Conservation (phyloP, 495 filamentous ascomycete genomes). For the Aspergillus sparsus region DNA sequence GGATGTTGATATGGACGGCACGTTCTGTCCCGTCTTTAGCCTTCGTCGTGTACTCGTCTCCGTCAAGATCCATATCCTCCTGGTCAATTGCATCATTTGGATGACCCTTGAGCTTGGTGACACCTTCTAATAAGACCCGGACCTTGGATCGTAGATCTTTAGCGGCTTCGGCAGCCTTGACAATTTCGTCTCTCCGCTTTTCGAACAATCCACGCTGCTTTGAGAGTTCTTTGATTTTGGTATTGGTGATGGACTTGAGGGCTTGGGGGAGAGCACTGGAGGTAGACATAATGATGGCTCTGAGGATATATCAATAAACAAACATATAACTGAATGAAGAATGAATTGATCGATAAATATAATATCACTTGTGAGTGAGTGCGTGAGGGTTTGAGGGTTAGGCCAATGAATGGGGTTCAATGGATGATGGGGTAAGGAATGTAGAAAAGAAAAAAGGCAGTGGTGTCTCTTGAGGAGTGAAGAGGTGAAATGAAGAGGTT, state of each 20-base stretch:
- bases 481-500: too few relatives aligned
- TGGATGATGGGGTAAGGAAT: too few relatives aligned
- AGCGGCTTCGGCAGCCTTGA: conserved; percentile 29
- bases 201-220: conserved; percentile 59
- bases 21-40: conserved; percentile 25
- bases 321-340: background rate
- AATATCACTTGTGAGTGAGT: too few relatives aligned
- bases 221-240: conserved; percentile 62
- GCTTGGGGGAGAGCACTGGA: conserved; percentile 55
- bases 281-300: conserved; percentile 29
- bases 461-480: too few relatives aligned
- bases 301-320: background rate
- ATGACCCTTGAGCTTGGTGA: conserved; percentile 41
- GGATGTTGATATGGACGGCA: conserved; percentile 39
- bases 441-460: too few relatives aligned
- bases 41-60: conserved; percentile 9
- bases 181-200: conserved; percentile 36
- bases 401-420: too few relatives aligned
- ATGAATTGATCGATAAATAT: background rate
- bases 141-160: conserved; percentile 33
- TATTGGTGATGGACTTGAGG: conserved; percentile 63
- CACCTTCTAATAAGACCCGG: conserved; percentile 39
- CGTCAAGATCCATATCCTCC: conserved; percentile 36
- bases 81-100: conserved; percentile 41
- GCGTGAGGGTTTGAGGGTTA: background rate